phyloP scores from a whole-genome alignment of 345 rosid genomes.

The Hevea brasiliensis region DNA sequence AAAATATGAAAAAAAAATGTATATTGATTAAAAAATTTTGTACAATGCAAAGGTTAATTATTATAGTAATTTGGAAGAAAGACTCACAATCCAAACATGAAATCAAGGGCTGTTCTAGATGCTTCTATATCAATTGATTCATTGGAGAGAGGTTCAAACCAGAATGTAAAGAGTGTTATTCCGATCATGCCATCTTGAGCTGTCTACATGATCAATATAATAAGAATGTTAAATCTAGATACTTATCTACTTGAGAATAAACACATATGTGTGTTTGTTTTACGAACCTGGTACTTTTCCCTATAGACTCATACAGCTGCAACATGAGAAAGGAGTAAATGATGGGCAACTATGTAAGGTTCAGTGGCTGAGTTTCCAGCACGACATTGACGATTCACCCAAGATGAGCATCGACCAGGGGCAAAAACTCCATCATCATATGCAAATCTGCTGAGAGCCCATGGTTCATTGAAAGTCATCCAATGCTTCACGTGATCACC shows the following conservation, averaged over 20 bases:
- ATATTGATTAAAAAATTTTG: neutral
- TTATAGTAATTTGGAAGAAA: no score
- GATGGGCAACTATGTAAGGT: constrained; percentile 32
- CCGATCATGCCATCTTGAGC: no score
- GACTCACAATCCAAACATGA: no score
- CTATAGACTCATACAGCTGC: constrained; percentile 25
- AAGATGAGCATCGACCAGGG: constrained; percentile 28
- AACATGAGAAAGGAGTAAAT: constrained; percentile 34
- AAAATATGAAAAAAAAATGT: no score
- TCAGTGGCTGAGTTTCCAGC: constrained; percentile 32
- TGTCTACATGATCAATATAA: no score
- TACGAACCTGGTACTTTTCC: constrained; percentile 23
- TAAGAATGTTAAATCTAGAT: neutral
- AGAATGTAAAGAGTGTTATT: no score
- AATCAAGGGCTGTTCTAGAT: no score
- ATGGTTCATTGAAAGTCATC: constrained; percentile 39
- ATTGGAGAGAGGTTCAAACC: no score
- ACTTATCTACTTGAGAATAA: no score
- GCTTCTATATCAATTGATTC: no score
- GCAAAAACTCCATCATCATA: constrained; percentile 24
- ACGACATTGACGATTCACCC: constrained; percentile 5
- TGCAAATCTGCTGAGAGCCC: neutral
- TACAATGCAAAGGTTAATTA: neutral
- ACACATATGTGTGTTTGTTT: no score
- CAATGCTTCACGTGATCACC: constrained; percentile 40